Conservation (phyloP, 768 basidiomycete species). For the Saitozyma podzolica region DNA sequence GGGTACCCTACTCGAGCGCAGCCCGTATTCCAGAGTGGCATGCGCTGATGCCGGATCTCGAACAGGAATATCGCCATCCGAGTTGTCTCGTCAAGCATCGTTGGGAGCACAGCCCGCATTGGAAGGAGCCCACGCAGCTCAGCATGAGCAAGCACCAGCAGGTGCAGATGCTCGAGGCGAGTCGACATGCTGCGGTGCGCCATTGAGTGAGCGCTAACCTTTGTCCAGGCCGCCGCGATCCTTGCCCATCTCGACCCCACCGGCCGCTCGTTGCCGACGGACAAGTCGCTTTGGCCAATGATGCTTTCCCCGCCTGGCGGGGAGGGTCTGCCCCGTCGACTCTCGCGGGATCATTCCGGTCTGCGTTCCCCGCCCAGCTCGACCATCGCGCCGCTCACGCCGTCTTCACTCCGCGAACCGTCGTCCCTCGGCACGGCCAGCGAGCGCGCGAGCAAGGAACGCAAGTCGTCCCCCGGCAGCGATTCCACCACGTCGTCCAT, state of each 20-base stretch:
- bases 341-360: constrained; percentile 28
- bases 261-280: constrained; percentile 82
- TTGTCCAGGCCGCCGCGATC: constrained; percentile 80
- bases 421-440: constrained; percentile 23
- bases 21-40: background rate
- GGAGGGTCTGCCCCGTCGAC: constrained; percentile 22
- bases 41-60: background rate
- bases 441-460: constrained; percentile 21
- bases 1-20: constrained; percentile 19
- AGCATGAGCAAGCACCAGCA: constrained; percentile 95
- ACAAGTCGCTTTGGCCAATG: constrained; percentile 84
- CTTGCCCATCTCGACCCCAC: constrained; percentile 78
- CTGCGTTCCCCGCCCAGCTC: constrained; percentile 39
- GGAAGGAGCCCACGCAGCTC: constrained; percentile 88
- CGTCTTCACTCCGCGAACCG: constrained; percentile 34
- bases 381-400: constrained; percentile 39
- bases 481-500: constrained; percentile 48
- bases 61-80: constrained; percentile 65
- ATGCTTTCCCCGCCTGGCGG: constrained; percentile 25
- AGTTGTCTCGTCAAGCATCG: constrained; percentile 95
- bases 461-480: constrained; percentile 37
- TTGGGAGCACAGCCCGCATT: constrained; percentile 96
- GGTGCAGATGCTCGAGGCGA: constrained; percentile 89
- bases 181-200: constrained; percentile 18
- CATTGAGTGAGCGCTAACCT: background rate